These are phyloP conservation scores for Comarum palustre DNA, from an alignment of 306 rosid genomes.

Conservation along the genomic window DNA sequence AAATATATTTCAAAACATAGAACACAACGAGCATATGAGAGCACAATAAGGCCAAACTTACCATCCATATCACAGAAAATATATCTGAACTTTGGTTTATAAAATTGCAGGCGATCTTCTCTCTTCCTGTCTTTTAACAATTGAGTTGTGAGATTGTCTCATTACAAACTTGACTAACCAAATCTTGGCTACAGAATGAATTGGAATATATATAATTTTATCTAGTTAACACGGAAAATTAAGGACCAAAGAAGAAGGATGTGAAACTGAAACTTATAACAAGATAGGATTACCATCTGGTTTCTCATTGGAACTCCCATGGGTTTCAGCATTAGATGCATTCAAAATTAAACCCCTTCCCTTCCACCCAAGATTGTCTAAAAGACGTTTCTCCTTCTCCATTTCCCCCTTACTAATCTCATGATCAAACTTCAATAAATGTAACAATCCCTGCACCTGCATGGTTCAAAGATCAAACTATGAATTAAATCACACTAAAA, in stretches of 20 bases:
- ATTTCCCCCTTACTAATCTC: conserved; percentile 80
- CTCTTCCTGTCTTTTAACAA: conserved; percentile 88
- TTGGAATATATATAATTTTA: not conserved
- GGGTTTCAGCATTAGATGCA: conserved; percentile 48
- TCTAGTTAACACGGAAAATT: not conserved
- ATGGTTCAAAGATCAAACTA: not conserved
- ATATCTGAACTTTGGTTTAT: conserved; percentile 79
- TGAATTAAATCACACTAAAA: not conserved
- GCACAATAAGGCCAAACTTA: conserved; percentile 30
- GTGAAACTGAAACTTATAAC: not conserved
- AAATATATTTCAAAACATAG: conserved; percentile 18
- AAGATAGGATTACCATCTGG: conserved; percentile 44
- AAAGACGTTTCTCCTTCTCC: conserved; percentile 82
- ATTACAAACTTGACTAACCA: conserved; percentile 22
- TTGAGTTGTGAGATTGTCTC: conserved; percentile 53
- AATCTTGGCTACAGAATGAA: conserved; percentile 17
- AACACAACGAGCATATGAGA: not conserved
- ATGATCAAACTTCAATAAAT: conserved; percentile 85
- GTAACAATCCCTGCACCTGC: conserved; percentile 89
- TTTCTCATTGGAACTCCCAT: conserved; percentile 35
- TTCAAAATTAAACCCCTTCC: conserved; percentile 53
- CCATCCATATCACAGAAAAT: conserved; percentile 98
- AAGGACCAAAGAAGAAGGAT: conserved; percentile 5
- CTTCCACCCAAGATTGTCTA: conserved; percentile 73
- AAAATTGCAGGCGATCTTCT: conserved; percentile 79